phyloP scores from a whole-genome alignment of 1,284 basidiomycete species.

The Coriolopsis trogii region DNA sequence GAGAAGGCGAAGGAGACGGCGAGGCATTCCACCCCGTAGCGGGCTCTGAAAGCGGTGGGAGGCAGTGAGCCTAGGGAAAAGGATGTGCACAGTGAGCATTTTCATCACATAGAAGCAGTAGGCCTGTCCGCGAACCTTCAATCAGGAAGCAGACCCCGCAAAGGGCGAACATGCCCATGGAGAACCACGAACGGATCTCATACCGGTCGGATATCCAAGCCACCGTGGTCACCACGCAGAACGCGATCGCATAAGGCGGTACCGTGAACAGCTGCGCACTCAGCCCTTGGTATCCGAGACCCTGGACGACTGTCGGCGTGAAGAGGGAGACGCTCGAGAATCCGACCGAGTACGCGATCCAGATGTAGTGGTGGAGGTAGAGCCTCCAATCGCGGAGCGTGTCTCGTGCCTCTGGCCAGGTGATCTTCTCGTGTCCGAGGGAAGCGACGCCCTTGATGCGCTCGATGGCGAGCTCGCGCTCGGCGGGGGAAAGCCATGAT shows the following conservation, averaged over 20 bases:
- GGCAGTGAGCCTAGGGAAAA: conserved; percentile 30
- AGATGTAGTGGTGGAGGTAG: conserved; percentile 37
- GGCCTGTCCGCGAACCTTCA: conserved; percentile 11
- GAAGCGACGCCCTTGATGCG: conserved; percentile 35
- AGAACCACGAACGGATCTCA: conserved; percentile 20
- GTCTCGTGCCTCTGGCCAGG: conserved; percentile 31
- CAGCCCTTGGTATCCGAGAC: conserved; percentile 49
- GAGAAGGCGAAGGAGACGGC: conserved; percentile 38
- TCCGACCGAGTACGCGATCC: conserved; percentile 35
- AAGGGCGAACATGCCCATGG: conserved; percentile 13
- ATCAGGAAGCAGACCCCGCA: conserved; percentile 23
- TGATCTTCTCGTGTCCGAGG: conserved; percentile 31
- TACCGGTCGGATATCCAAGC: conserved; percentile 25
- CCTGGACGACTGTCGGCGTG: conserved; percentile 40
- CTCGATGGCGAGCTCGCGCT: conserved; percentile 34
- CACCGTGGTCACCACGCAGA: conserved; percentile 34
- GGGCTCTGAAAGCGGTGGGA: conserved; percentile 31
- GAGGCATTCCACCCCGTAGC: conserved; percentile 38
- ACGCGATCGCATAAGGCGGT: conserved; percentile 49
- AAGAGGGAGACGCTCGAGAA: conserved; percentile 42
- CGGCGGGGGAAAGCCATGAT: conserved; percentile 39
- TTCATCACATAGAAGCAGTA: not conserved
- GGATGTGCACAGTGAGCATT: conserved; percentile 6
- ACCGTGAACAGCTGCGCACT: conserved; percentile 58
- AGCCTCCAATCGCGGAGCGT: conserved; percentile 37